Evolutionary conservation across 2,329 filamentous ascomycete species (phyloP).

Genomic region (Berkeleyomyces rouxiae): DNA sequence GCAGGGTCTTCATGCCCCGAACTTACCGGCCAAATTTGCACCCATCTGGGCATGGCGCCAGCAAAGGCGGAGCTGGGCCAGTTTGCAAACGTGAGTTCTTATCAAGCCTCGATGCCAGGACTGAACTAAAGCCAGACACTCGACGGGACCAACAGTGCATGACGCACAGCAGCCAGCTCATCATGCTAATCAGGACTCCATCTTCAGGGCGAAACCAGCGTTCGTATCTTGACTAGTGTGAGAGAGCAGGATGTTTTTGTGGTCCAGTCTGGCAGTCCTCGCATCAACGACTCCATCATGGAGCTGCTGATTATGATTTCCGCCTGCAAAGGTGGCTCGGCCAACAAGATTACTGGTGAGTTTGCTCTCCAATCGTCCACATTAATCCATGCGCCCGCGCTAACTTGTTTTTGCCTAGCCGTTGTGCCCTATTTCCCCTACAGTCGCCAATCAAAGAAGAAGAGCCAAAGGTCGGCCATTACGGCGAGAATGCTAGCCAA

Average conservation of each 20-base stretch:
- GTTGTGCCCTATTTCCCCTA: constrained; percentile 97
- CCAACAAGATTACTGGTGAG: constrained; percentile 88
- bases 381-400: not conserved
- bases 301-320: constrained; percentile 98
- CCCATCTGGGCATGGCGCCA: constrained; percentile 48
- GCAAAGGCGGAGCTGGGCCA: constrained; percentile 50
- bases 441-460: constrained; percentile 97
- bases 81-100: constrained; percentile 46
- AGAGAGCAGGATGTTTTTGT: constrained; percentile 98
- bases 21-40: constrained; percentile 49
- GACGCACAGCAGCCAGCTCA: not conserved
- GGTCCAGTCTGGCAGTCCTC: constrained; percentile 86
- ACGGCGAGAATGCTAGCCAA: constrained; percentile 96
- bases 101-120: not conserved
- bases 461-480: constrained; percentile 88
- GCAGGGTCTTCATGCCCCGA: constrained; percentile 50
- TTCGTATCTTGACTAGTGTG: constrained; percentile 56
- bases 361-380: constrained; percentile 11
- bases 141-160: not conserved
- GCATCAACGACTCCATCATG: constrained; percentile 98
- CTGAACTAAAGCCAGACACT: not conserved
- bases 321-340: constrained; percentile 92
- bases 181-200: constrained; percentile 17
- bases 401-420: constrained; percentile 31
- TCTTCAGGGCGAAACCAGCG: constrained; percentile 49